A percentile compares a stretch with the other conserved stretches of the same genome.
These are phyloP conservation scores for Penicillium rolfsii DNA, from an alignment of 2,329 filamentous ascomycete species.

Conservation along the genomic window DNA sequence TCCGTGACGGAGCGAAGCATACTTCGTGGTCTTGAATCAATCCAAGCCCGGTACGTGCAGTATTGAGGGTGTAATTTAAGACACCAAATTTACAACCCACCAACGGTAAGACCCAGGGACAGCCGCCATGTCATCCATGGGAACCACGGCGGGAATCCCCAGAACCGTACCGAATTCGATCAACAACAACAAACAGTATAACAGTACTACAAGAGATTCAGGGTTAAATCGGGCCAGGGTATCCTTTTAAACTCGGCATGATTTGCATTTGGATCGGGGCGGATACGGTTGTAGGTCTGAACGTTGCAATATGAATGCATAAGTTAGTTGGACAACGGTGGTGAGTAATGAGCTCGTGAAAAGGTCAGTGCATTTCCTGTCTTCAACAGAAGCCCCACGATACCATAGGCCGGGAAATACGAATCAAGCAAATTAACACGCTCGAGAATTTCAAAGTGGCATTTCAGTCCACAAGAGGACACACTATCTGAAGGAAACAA, in stretches of 20 bases:
- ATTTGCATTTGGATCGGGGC: background rate
- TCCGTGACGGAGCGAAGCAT: background rate
- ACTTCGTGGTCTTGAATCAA: background rate
- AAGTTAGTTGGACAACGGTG: background rate
- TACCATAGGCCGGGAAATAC: background rate
- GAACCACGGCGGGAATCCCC: background rate
- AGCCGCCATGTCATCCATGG: conserved; percentile 1
- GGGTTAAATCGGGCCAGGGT: background rate
- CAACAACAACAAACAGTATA: background rate
- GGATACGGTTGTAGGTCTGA: conserved; percentile 2
- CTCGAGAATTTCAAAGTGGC: background rate
- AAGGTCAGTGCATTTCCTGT: background rate
- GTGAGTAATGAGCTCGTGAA: background rate
- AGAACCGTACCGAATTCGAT: background rate
- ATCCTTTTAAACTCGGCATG: background rate
- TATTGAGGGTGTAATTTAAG: background rate
- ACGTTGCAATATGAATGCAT: background rate
- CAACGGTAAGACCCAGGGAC: background rate
- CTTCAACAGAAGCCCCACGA: background rate
- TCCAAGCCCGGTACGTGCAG: background rate
- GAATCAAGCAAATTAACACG: background rate
- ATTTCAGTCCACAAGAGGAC: background rate
- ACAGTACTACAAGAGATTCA: background rate
- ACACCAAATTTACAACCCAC: background rate
- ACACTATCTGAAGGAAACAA: background rate